Evolutionary conservation across 2,329 filamentous ascomycete species (phyloP), one percentile per base, ranked within the genome.

Genomic region (Sporothrix variecibatus): DNA sequence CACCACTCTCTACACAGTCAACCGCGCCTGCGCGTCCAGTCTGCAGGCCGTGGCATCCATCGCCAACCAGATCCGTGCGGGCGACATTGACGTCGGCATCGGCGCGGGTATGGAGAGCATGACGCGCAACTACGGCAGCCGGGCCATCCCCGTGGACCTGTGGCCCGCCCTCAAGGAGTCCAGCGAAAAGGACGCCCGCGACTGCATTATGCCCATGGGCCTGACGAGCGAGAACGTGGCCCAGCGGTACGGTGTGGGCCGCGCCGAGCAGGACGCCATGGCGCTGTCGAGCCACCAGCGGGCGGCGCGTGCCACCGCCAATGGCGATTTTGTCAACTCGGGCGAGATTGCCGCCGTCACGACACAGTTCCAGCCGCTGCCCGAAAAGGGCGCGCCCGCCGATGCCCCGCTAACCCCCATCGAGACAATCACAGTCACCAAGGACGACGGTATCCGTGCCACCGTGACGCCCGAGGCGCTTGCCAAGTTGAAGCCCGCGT

Each of bases 61-160:
- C 2, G 92, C 93, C 5, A 90, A 92, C 74, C 87, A 91, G 76
- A 96, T 98, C 78, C 88, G 90, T n/a, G 86, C 88, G 0, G 94
- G 93, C 1, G 88, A 89, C 78, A 92, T 95, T 71, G 88, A 91
- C 76, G 86, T 87, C 0, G 95, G 94, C 75, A 90, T 98, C 76
- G 95, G 91, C 11, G 95, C 93, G 1, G 95, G 95, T 40, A 97
- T 97, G 93, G 95, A 98, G 87, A 95, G 92, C 84, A 98, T 98
- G 95, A 97, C 94, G 76, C 85, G 92, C 77, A 97, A 97, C 84
- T 98, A 98, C 83, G 94, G 91, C 71, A 90, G 86, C 34, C 86
- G 90, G 74, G 95, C 95, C n/a, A 96, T 98, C 60, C 95, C 95
- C 0, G 91, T 90, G 0, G 89, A 94, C 76, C 83, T 94, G 12